phyloP scores from a whole-genome alignment of 2,329 filamentous ascomycete genomes.

The Huntiella abstrusa region DNA sequence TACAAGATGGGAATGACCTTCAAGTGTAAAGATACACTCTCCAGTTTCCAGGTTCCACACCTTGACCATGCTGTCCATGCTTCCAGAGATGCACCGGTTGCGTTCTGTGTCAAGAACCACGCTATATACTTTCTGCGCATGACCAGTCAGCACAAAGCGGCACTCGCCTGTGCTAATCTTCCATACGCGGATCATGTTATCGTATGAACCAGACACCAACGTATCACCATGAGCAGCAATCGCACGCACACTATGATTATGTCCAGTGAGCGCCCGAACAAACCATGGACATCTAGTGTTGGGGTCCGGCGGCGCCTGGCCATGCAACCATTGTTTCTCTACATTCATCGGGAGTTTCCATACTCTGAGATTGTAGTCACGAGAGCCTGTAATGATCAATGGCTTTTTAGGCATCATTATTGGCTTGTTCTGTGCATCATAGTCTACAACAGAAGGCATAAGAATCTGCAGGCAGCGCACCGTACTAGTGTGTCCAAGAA shows the following conservation, averaged over 20 bases:
- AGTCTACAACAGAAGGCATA: slow-evolving; percentile 63
- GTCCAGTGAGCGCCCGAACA: slow-evolving; percentile 67
- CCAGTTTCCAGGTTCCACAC: slow-evolving; percentile 91
- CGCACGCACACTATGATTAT: slow-evolving; percentile 83
- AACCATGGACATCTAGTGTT: slow-evolving; percentile 80
- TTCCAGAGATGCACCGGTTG: slow-evolving; percentile 90
- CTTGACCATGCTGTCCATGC: slow-evolving; percentile 96
- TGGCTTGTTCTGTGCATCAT: slow-evolving; percentile 47
- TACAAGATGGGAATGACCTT: slow-evolving; percentile 83
- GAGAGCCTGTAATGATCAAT: slow-evolving; percentile 89
- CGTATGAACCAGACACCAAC: slow-evolving; percentile 92
- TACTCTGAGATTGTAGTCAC: slow-evolving; percentile 81
- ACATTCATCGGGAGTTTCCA: slow-evolving; percentile 79
- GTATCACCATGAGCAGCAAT: slow-evolving; percentile 92
- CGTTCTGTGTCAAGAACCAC: slow-evolving; percentile 84
- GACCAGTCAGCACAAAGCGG: slow-evolving; percentile 66
- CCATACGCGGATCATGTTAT: slow-evolving; percentile 90
- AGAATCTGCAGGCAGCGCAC: slow-evolving; percentile 91
- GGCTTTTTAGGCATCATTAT: slow-evolving; percentile 89
- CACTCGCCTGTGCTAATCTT: slow-evolving; percentile 89
- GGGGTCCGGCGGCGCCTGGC: slow-evolving; percentile 39
- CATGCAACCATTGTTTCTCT: slow-evolving; percentile 58
- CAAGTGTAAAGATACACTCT: slow-evolving; percentile 67
- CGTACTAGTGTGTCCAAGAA: slow-evolving; percentile 93
- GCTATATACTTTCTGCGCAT: slow-evolving; percentile 88